These are phyloP conservation scores for Powellomyces hirtus DNA, from an alignment of 192 early-diverging fungal species.

Conservation along the genomic window DNA sequence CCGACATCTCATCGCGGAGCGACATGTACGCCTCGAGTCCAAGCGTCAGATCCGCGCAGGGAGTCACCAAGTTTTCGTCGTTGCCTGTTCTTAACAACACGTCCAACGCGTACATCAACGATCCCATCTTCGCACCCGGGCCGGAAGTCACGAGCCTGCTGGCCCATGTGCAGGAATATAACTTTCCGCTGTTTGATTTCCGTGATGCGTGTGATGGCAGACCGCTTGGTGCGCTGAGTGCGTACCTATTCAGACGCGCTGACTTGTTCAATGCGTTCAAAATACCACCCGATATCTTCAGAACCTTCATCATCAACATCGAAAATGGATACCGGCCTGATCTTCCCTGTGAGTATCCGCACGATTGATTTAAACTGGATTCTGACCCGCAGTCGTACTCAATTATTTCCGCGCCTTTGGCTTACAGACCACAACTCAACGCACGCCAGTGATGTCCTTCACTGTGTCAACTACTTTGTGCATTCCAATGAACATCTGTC, in stretches of 20 bases:
- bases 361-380: background rate
- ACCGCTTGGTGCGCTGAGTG: slow-evolving; percentile 30
- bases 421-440: slow-evolving; percentile 53
- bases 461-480: slow-evolving; percentile 43
- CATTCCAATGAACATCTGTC: slow-evolving; percentile 22
- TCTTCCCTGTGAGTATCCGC: slow-evolving; percentile 44
- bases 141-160: slow-evolving; percentile 26
- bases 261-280: slow-evolving; percentile 42
- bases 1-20: background rate
- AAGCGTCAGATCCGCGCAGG: background rate
- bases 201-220: slow-evolving; percentile 11
- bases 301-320: slow-evolving; percentile 39
- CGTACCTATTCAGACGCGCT: slow-evolving; percentile 38
- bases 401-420: no score
- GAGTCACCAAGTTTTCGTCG: background rate
- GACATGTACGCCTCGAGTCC: background rate
- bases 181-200: slow-evolving; percentile 52
- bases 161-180: slow-evolving; percentile 29
- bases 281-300: slow-evolving; percentile 44
- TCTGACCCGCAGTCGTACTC: slow-evolving; percentile 2
- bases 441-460: slow-evolving; percentile 58
- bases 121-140: slow-evolving; percentile 9
- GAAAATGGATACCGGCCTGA: slow-evolving; percentile 51
- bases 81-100: background rate
- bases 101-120: background rate